Conservation (phyloP, 345 rosid species). For the Clausena lansium region DNA sequence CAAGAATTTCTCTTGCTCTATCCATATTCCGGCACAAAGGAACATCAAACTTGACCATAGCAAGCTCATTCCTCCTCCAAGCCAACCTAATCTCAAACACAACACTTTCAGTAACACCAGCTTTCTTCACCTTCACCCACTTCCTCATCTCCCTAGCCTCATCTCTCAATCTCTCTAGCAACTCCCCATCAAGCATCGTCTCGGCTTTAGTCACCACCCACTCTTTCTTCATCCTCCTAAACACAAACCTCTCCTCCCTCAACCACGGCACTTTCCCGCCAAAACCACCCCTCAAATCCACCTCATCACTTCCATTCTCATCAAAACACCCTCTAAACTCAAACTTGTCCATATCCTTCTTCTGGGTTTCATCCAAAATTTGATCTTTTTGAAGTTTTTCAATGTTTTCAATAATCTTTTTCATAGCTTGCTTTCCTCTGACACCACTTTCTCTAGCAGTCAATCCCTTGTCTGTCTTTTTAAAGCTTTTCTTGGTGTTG, state of each 20-base stretch:
- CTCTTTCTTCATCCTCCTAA: constrained; percentile 61
- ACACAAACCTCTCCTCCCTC: constrained; percentile 47
- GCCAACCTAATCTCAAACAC: constrained; percentile 51
- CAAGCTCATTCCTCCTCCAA: constrained; percentile 68
- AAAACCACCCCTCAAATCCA: constrained; percentile 5
- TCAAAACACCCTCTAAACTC: constrained; percentile 29
- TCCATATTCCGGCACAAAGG: constrained; percentile 84
- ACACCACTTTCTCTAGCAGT: constrained; percentile 65
- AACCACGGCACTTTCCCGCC: constrained; percentile 68
- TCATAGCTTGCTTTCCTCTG: constrained; percentile 65
- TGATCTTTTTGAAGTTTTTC: constrained; percentile 40
- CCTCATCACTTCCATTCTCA: constrained; percentile 18
- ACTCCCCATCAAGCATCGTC: constrained; percentile 47
- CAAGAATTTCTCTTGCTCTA: constrained; percentile 74
- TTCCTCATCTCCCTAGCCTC: constrained; percentile 61
- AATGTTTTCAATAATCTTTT: constrained; percentile 50
- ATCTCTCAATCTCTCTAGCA: constrained; percentile 55
- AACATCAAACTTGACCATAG: constrained; percentile 65
- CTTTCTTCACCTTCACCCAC: constrained; percentile 87
- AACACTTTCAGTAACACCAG: constrained; percentile 68
- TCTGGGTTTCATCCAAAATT: constrained; percentile 24
- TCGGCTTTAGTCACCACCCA: constrained; percentile 48
- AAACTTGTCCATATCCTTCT: constrained; percentile 22
- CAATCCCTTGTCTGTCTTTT: constrained; percentile 59
- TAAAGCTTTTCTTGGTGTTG: constrained; percentile 19